Evolutionary conservation across 2,329 filamentous ascomycete genomes (phyloP), one percentile per base, ranked within the genome.

Genomic region (Colletotrichum navitas): DNA sequence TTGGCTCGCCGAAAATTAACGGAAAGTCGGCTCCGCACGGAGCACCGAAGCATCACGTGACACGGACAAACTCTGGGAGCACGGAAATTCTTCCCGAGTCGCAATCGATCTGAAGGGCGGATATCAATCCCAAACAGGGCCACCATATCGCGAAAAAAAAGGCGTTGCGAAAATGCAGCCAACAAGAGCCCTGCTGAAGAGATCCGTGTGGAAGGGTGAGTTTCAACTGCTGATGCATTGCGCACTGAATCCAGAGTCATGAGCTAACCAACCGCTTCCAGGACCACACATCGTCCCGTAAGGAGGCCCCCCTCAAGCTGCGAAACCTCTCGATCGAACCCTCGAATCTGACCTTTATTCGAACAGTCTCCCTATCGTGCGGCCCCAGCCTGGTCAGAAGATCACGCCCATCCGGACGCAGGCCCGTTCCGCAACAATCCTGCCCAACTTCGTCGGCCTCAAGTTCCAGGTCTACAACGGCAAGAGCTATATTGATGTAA

Each of bases 381-480:
- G 85, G 77, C 87, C 82, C 47, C 87, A 86, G 77, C 81, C 87
- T 7, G 91, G 91, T 77, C 86, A 93, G 76, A 88, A 87, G 74
- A 85, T 88, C 5, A 89, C 88, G 49, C 92, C 94, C 16, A 95
- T 98, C 80, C 91, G 90, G 78, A 98, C 95, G 21, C 93, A 95
- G 81, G 94, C 94, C 47, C 93, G 95, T 75, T 89, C 92, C 68
- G 95, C 95, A 41, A 97, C 94, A 7, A 96, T 98, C 77, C 87
- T 97, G 68, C 95, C 95, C 74, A 97, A 93, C 82, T 97, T 97
- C 80, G 94, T 98, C 65, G 94, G 94, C 18, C 85, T 97, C 77
- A 91, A 90, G 80, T 98, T 98, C 82, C 92, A 95, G 82, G 89
- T 98, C 71, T 92, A 98, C 85, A 97, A 97, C 81, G 95, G 95